Base-by-base conservation (phyloP, 2,329 filamentous ascomycete genomes). In the Meredithiella fracta region DNA sequence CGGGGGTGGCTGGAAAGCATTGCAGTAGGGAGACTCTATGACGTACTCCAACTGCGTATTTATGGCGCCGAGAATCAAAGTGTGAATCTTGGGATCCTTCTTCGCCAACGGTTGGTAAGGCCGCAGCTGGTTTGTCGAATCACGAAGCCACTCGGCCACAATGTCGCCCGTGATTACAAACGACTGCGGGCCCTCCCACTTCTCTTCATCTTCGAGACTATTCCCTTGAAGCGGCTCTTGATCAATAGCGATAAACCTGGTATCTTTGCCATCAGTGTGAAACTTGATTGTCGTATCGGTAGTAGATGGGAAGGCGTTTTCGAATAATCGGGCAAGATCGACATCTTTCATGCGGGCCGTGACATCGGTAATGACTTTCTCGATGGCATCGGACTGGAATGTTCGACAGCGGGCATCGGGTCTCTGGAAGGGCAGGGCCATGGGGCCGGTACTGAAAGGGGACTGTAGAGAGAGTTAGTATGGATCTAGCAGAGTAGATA, bases 11-110 rank as follows among this genome's bases (percentile, higher is more conserved):
- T 98, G 92, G 68, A 97, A 98, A 17, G 92, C 92, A 67, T 98
- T 97, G 75, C 92, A 98, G 71, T 97, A 98, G 0, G 92, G 92
- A 1, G 86, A 89, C 64, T 87, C 80, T 60, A 97, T 95, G 44
- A 98, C 86, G 64, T 89, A 97, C 67, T 97, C 91, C 15, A 86
- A 78, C 69, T 98, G 92, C 0, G 92, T 97, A 67, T 95, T 94
- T 70, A 97, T 95, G 44, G 91, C 91, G 22, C 92, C 92, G 1
- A 94, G 72, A 25, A 98, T 88, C 54, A 98, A 72, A 60, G 78
- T 83, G 65, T 83, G 80, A 53, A 98, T 82, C 44, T 76, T 77
- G 40, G 80, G 78, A 64, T 97, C 90, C 60, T 87, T 86, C 64
- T 82, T 86, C 1, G 90, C 85, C 23, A 98, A 73, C 0, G 78